Conservation (phyloP, 2,329 filamentous ascomycete genomes). For the Talaromyces sp. region DNA sequence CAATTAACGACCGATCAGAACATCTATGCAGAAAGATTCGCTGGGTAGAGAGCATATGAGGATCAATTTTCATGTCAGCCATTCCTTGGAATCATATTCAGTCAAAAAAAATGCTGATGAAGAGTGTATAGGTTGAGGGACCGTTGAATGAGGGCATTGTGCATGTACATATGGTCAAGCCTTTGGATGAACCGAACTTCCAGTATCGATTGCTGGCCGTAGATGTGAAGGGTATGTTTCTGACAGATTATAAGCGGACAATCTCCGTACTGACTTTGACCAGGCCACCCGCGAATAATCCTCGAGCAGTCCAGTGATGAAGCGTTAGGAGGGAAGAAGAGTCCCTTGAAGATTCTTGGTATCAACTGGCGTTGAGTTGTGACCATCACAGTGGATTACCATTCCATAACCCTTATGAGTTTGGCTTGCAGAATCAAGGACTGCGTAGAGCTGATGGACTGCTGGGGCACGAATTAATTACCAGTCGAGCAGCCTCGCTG, state of each 20-base stretch:
- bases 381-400: neutral
- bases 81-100: neutral
- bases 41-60: conserved; percentile 74
- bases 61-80: conserved; percentile 76
- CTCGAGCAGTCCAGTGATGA: conserved; percentile 45
- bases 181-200: conserved; percentile 61
- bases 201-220: conserved; percentile 77
- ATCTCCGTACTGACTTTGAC: neutral
- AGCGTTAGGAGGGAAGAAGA: conserved; percentile 34
- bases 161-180: conserved; percentile 72
- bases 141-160: conserved; percentile 70
- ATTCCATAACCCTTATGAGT: neutral
- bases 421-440: neutral
- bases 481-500: neutral
- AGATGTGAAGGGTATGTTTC: conserved; percentile 63
- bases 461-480: neutral
- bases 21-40: conserved; percentile 65
- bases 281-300: conserved; percentile 44
- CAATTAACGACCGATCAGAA: conserved; percentile 42
- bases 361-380: conserved; percentile 42
- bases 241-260: neutral
- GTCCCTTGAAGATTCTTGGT: conserved; percentile 49
- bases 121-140: conserved; percentile 64
- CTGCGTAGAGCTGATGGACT: neutral
- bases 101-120: neutral